Conservation (phyloP, 2,329 filamentous ascomycete genomes). For the Tolypocladium album region DNA sequence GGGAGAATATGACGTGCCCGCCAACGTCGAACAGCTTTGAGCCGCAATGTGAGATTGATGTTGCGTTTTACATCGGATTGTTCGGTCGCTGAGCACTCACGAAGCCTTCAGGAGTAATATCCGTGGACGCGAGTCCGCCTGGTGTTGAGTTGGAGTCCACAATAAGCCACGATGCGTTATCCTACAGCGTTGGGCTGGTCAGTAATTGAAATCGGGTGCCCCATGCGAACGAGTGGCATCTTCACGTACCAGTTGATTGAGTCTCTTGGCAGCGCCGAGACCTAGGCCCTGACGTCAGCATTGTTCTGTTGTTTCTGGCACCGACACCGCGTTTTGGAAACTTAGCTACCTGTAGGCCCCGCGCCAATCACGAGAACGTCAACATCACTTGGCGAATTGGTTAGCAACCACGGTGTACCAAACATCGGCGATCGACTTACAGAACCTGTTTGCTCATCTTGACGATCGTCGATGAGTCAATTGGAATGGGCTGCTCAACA, state of each 20-base stretch:
- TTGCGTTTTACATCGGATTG: constrained; percentile 2
- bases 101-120: constrained; percentile 91
- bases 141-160: constrained; percentile 85
- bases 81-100: constrained; percentile 48
- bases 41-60: constrained; percentile 6
- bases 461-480: neutral
- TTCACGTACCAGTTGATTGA: constrained; percentile 78
- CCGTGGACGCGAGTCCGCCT: constrained; percentile 91
- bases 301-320: neutral
- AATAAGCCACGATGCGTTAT: constrained; percentile 91
- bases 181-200: constrained; percentile 36
- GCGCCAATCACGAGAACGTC: neutral
- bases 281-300: constrained; percentile 47
- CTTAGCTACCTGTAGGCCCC: neutral
- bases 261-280: constrained; percentile 92
- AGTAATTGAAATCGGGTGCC: neutral
- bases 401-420: neutral
- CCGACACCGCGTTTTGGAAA: neutral
- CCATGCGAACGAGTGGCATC: constrained; percentile 12
- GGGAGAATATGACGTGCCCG: constrained; percentile 97
- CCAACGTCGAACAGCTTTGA: constrained; percentile 90
- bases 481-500: too few species aligned
- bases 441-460: neutral
- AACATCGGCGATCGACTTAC: neutral
- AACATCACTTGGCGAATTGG: neutral